Evolutionary conservation across 2,329 filamentous ascomycete genomes (phyloP).

Genomic region (Cordyceps javanica): DNA sequence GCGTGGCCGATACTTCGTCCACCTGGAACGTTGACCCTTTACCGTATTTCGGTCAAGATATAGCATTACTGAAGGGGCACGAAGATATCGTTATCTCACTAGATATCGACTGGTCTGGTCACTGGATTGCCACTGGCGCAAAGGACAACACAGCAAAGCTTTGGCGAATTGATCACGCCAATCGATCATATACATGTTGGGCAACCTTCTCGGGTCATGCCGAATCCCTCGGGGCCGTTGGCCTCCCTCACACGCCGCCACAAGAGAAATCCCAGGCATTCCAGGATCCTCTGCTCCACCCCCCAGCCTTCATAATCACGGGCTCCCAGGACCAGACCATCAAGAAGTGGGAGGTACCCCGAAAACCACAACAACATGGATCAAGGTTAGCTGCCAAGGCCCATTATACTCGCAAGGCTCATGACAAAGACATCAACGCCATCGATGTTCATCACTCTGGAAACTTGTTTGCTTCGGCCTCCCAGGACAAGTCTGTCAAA

Average conservation of each 20-base stretch:
- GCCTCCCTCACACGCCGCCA: slow-evolving; percentile 67
- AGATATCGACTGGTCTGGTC: slow-evolving; percentile 92
- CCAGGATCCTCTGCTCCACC: slow-evolving; percentile 67
- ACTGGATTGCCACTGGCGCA: slow-evolving; percentile 92
- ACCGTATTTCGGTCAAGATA: slow-evolving; percentile 81
- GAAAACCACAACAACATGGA: slow-evolving; percentile 36
- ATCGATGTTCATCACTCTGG: slow-evolving; percentile 71
- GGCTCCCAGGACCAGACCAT: slow-evolving; percentile 94
- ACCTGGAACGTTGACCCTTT: slow-evolving; percentile 23
- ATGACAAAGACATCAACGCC: slow-evolving; percentile 98
- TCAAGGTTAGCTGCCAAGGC: slow-evolving; percentile 56
- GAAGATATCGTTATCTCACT: slow-evolving; percentile 93
- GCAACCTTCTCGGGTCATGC: slow-evolving; percentile 85
- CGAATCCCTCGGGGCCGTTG: slow-evolving; percentile 86
- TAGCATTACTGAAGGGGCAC: slow-evolving; percentile 80
- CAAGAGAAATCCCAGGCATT: slow-evolving; percentile 63
- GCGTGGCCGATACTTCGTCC: slow-evolving; percentile 17
- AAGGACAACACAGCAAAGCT: slow-evolving; percentile 94
- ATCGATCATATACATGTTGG: slow-evolving; percentile 71
- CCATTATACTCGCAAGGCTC: slow-evolving; percentile 84
- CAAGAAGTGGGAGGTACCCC: slow-evolving; percentile 84
- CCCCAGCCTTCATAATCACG: slow-evolving; percentile 79
- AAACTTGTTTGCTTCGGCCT: slow-evolving; percentile 88
- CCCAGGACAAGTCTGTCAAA: slow-evolving; percentile 94
- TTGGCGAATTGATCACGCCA: slow-evolving; percentile 77